These are phyloP conservation scores for Alternaria conjuncta DNA, from an alignment of 2,329 filamentous ascomycete species.

Conservation along the genomic window DNA sequence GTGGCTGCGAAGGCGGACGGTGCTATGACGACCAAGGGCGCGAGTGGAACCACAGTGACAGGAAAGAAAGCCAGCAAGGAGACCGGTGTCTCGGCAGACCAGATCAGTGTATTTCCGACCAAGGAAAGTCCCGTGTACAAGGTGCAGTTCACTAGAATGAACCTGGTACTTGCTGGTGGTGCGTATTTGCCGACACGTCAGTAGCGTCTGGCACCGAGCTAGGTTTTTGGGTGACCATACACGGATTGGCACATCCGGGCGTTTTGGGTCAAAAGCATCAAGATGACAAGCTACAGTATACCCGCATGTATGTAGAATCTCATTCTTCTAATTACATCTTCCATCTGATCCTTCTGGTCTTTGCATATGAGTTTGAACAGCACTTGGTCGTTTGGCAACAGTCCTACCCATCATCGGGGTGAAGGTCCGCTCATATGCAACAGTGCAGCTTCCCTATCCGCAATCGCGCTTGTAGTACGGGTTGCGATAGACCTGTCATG, in stretches of 20 bases:
- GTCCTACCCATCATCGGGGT: slow-evolving; percentile 1
- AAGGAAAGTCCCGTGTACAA: slow-evolving; percentile 96
- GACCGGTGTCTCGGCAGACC: slow-evolving; percentile 86
- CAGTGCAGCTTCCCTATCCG: not conserved
- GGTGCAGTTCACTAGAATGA: slow-evolving; percentile 94
- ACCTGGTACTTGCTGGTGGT: slow-evolving; percentile 85
- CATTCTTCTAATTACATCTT: not conserved
- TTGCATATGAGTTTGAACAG: not conserved
- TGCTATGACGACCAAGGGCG: slow-evolving; percentile 58
- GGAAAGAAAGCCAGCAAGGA: slow-evolving; percentile 83
- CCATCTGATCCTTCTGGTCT: not conserved
- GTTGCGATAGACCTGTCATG: not conserved
- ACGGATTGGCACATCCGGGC: not conserved
- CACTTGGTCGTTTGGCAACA: not conserved
- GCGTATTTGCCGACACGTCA: slow-evolving; percentile 61
- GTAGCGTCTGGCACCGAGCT: not conserved
- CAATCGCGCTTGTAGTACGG: not conserved
- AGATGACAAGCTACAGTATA: slow-evolving; percentile 4
- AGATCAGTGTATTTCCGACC: slow-evolving; percentile 92
- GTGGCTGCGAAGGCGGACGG: slow-evolving; percentile 59
- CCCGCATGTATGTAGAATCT: slow-evolving; percentile 1
- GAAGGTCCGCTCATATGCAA: slow-evolving; percentile 24
- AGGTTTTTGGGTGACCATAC: not conserved
- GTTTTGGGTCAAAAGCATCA: not conserved
- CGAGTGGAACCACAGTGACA: slow-evolving; percentile 49